Evolutionary conservation across 1,139 yeast species (phyloP), one percentile per base, ranked within the genome.

Genomic region (Debaryomyces coudertii): DNA sequence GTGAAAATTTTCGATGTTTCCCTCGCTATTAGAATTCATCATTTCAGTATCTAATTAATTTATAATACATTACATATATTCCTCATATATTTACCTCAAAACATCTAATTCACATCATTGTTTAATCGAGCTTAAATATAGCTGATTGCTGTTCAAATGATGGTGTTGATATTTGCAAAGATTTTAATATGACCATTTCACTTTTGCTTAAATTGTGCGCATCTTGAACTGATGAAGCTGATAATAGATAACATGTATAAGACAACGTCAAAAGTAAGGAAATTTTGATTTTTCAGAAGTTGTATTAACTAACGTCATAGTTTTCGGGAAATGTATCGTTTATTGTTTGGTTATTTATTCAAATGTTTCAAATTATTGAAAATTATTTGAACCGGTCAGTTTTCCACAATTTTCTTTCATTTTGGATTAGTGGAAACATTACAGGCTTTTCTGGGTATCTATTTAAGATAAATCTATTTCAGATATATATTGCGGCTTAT

Each of bases 361-460:
- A 88, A 62, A 66, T 89, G 14, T 97, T 97, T 0, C 98, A 90
- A 62, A 82, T 89, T 33, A 68, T 85, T 44, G 83, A 84, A 58
- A 90, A 90, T 56, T 86, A 87, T 64, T 68, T 73, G 20, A 82
- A 79, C 59, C 81, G 85, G 57, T 84, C 93, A 97, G 97, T 1
- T 72, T 90, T 8, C 86, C 95, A n/a, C 74, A 85, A 16, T 75
- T 88, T 90, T 55, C 71, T 90, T 7, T 52, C 76, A 7, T 81
- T 83, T 44, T 89, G 96, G 96, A 75, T 88, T 46, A 60, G 80
- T 34, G 97, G 97, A 5, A 97, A 92, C 62, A 66, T 85, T n/a
- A 76, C 92, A 3, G 86, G 90, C 47, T 71, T 90, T 41, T 55
- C 81, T 3, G 95, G 96, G 9, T 89, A 96, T 52, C 52, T 88